Evolutionary conservation across 306 rosid species (phyloP), one percentile per base, ranked within the genome.

Genomic region (Fragaria ananassa): DNA sequence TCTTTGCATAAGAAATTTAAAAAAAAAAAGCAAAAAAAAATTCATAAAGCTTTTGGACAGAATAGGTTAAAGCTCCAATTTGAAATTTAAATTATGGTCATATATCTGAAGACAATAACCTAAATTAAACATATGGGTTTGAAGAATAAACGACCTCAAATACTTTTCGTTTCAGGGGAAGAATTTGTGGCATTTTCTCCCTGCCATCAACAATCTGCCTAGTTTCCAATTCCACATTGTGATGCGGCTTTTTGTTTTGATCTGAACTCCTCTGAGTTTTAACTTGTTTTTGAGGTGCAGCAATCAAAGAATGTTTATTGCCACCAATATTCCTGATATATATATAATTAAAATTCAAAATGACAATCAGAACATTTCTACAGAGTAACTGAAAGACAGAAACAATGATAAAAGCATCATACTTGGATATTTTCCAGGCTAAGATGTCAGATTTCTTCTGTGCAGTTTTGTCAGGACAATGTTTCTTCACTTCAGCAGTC

Each of bases 151-250:
- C 73, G 72, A 95, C 97, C 96, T 90, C 93, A 37, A 74, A 50
- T 61, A 76, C 47, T 83, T 89, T 95, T 76, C 96, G 85, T 88
- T 92, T 92, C 89, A 85, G 76, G 71, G 76, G 74, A 25, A 77
- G 72, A 76, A 68, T 76, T 13, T 47, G 63, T 70, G 78, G 74
- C 81, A 67, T 83, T 79, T 78, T 92, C 83, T 78, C 93, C 67
- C 78, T 74, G 50, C 65, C 68, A 39, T 58, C 91, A 60, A 66
- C 68, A 63, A 25, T 74, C 80, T 77, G 72, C 58, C 70, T 84
- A 80, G 60, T 80, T 81, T 86, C 81, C 57, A 78, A 70, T 70
- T 81, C 77, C 63, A 67, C 70, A 57, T 50, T 61, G 64, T 84
- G 77, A 39, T 75, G 88, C 47, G 70, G 76, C 79, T 87, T 83